Conservation (phyloP, 2,329 filamentous ascomycete genomes). For the Hysterium pulicare region DNA sequence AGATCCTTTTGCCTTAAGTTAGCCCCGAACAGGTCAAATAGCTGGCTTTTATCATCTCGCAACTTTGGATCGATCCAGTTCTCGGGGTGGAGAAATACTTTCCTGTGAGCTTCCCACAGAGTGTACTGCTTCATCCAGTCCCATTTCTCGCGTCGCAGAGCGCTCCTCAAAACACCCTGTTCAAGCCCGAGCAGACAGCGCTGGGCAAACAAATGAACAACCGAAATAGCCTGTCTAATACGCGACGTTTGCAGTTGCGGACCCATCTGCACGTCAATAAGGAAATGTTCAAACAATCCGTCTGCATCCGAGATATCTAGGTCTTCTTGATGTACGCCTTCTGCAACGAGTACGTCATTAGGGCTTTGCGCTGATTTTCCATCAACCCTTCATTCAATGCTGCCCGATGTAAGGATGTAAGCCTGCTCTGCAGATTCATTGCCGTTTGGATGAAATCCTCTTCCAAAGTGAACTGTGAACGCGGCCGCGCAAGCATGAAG, state of each 20-base stretch:
- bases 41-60: constrained; percentile 29
- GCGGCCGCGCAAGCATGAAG: no score
- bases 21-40: constrained; percentile 20
- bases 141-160: constrained; percentile 15
- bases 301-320: constrained; percentile 13
- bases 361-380: constrained; percentile 3
- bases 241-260: constrained; percentile 24
- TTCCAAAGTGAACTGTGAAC: no score
- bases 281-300: constrained; percentile 27
- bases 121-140: constrained; percentile 23
- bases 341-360: constrained; percentile 3
- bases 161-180: not conserved
- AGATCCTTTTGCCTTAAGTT: constrained; percentile 18
- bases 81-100: constrained; percentile 34
- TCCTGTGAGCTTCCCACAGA: constrained; percentile 27
- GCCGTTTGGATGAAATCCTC: no score
- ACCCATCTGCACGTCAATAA: constrained; percentile 33
- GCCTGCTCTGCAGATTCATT: no score
- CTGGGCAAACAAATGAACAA: constrained; percentile 30
- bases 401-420: no score
- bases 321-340: not conserved
- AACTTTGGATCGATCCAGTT: constrained; percentile 30
- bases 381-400: constrained; percentile 1
- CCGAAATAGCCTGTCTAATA: constrained; percentile 31
- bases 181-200: constrained; percentile 31